A percentile compares a stretch with the other conserved stretches of the same genome.
These are phyloP conservation scores for Lagenaria siceraria DNA, from an alignment of 306 rosid species.

Conservation along the genomic window DNA sequence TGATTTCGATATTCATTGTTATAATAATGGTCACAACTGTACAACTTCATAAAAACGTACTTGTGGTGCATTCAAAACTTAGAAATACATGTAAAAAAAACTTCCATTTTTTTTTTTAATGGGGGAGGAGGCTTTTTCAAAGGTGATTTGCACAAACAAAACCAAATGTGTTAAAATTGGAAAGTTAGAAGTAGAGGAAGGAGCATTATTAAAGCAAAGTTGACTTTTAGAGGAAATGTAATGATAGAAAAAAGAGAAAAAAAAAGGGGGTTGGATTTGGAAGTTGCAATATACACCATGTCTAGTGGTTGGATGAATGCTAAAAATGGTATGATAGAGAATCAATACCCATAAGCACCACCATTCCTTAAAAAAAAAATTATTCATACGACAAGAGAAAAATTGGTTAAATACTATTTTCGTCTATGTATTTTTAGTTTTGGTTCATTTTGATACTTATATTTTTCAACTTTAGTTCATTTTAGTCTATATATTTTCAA, in stretches of 20 bases:
- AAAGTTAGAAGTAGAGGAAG: background rate
- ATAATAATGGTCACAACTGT: too few relatives aligned
- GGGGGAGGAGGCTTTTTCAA: background rate
- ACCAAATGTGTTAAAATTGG: background rate
- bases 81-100: too few relatives aligned
- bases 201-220: background rate
- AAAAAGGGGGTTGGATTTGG: background rate
- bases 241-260: background rate
- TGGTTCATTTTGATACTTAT: too few relatives aligned
- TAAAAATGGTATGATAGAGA: background rate
- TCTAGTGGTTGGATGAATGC: background rate
- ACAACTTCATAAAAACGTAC: too few relatives aligned
- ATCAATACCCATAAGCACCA: background rate
- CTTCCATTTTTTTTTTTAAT: too few relatives aligned
- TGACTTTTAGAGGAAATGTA: background rate
- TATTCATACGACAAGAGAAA: background rate
- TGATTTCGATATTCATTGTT: too few relatives aligned
- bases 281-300: background rate
- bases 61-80: too few relatives aligned
- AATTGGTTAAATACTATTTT: too few relatives aligned
- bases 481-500: too few relatives aligned
- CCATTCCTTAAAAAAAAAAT: background rate
- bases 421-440: too few relatives aligned
- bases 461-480: too few relatives aligned
- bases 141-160: background rate